Evolutionary conservation across 2,329 filamentous ascomycete species (phyloP).

Genomic region (Neophaeococcomyces mojaviensis): DNA sequence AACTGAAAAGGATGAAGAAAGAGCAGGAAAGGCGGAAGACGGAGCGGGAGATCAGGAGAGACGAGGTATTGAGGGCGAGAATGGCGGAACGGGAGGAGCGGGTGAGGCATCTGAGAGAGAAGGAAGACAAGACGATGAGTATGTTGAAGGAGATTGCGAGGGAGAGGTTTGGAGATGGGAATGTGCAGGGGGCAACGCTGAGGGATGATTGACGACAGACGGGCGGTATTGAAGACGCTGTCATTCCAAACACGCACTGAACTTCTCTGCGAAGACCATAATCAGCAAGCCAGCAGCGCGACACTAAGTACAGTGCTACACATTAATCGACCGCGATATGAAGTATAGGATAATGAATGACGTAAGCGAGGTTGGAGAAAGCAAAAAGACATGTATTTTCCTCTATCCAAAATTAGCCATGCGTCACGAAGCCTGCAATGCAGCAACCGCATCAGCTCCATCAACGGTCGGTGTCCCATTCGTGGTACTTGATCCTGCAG

Average conservation of each 20-base stretch:
- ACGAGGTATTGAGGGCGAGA: slow-evolving; percentile 69
- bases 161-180: slow-evolving; percentile 59
- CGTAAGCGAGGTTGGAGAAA: no score
- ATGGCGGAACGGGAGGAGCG: slow-evolving; percentile 74
- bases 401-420: no score
- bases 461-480: slow-evolving; percentile 10
- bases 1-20: slow-evolving; percentile 58
- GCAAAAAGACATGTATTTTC: slow-evolving; percentile 1
- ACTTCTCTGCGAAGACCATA: no score
- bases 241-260: no score
- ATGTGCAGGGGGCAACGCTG: neutral
- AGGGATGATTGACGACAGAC: neutral
- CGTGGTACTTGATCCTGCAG: neutral
- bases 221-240: no score
- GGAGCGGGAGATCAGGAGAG: slow-evolving; percentile 72
- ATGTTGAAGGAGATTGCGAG: slow-evolving; percentile 72
- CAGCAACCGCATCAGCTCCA: slow-evolving; percentile 22
- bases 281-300: no score
- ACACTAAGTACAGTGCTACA: no score
- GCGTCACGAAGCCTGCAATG: slow-evolving; percentile 13
- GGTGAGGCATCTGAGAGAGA: slow-evolving; percentile 59
- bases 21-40: slow-evolving; percentile 66
- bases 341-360: neutral
- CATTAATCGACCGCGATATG: neutral
- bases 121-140: slow-evolving; percentile 77